Evolutionary conservation across 352 stramenopile genomes (phyloP).

Genomic region (Halophytophthora polymorphica): DNA sequence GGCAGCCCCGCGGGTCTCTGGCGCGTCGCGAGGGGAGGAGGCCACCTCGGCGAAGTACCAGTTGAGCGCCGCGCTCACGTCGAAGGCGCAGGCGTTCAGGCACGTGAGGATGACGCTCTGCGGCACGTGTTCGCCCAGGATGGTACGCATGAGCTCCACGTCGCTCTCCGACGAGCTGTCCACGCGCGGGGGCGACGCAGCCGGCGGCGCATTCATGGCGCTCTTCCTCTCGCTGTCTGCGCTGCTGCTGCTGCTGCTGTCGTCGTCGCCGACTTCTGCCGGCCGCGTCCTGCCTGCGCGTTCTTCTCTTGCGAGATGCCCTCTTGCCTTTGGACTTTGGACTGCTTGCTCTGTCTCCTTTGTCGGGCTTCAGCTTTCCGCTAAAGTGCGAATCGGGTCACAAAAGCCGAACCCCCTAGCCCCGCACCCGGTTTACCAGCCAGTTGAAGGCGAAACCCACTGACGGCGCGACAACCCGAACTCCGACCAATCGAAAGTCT

Average conservation of each 20-base stretch:
- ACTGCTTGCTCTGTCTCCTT: background rate
- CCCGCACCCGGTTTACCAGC: too few species aligned
- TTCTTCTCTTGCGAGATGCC: background rate
- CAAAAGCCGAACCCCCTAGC: too few species aligned
- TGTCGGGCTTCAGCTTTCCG: too few species aligned
- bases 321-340: background rate
- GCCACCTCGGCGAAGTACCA: conserved; percentile 87
- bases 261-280: too few species aligned
- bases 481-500: too few species aligned
- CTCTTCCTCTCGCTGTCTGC: background rate
- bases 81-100: conserved; percentile 77
- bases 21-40: conserved; percentile 10
- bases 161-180: conserved; percentile 49
- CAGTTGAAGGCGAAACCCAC: too few species aligned
- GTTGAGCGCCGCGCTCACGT: conserved; percentile 83
- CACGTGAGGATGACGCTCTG: conserved; percentile 84
- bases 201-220: background rate
- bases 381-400: too few species aligned
- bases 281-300: too few species aligned
- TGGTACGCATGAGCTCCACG: conserved; percentile 86
- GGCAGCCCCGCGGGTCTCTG: conserved; percentile 1
- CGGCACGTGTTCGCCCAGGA: conserved; percentile 82
- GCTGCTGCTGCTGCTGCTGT: background rate
- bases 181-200: conserved; percentile 8
- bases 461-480: too few species aligned